Evolutionary conservation across 176 grass and related monocot species (phyloP), one percentile per base, ranked within the genome.

Genomic region (Oropetium thomaeum): DNA sequence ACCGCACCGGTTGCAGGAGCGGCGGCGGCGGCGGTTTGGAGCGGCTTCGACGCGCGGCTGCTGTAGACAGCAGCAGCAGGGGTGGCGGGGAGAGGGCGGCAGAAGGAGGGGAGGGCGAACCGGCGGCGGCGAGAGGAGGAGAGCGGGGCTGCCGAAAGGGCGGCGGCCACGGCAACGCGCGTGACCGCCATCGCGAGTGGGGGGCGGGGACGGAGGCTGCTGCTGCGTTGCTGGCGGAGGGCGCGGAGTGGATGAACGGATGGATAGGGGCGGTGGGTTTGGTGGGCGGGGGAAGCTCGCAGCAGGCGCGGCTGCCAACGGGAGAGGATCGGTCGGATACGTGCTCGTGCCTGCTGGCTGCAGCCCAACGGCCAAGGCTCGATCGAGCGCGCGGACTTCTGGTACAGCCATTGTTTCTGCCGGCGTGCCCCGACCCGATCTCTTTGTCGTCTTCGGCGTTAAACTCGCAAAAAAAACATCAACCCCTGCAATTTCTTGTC

Each of bases 161-260:
- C 60, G 76, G 80, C 84, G 70, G 88, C 76, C 84, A 87, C 84
- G 44, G 83, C 76, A 70, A 87, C 61, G 64, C 80, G 84, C 76
- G 81, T 83, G 70, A 87, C 80, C 58, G 81, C 84, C 88, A 90
- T 90, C 67, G 75, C 45, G 40, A 58, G 71, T 27, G 33, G 31
- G 43, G 9, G 9, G 15, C 40, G 9, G 43, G 27, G 20, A 10
- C 15, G 55, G 29, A 11, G 71, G 62, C 23, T 54, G 69, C 11
- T 14, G 25, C 22, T 65, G 48, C 57, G 47, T 32, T 43, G 66
- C 58, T 54, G 33, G 83, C 33, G 71, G 42, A 67, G 62, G 61
- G 54, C 67, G 85, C 58, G 67, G 79, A 83, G 79, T 51, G 41
- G 30, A 25, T 51, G 70, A 0, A 15, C 34, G 41, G 73, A 25